Conservation (phyloP, 2,329 filamentous ascomycete genomes). For the Ophiostoma quercus region DNA sequence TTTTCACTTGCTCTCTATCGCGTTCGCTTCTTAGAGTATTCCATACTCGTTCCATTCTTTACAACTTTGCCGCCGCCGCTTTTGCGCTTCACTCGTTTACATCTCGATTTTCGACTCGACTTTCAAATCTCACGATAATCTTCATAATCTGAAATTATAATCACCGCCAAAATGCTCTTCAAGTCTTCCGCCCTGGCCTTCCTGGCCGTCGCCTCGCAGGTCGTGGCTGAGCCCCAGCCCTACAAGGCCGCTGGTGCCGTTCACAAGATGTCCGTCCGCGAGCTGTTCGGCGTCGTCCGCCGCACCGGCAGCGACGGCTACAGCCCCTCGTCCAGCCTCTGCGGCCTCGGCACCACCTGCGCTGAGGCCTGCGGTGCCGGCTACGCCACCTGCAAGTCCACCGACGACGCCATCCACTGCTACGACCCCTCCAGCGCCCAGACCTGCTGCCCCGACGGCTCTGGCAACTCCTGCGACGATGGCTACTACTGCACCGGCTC, state of each 20-base stretch:
- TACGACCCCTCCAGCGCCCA: conserved; percentile 49
- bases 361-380: conserved; percentile 50
- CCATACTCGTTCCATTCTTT: conserved; percentile 16
- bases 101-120: conserved; percentile 14
- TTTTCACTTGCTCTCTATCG: neutral
- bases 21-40: conserved; percentile 14
- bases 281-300: conserved; percentile 41
- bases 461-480: conserved; percentile 55
- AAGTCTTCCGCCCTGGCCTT: conserved; percentile 41
- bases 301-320: conserved; percentile 44
- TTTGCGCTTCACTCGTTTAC: neutral
- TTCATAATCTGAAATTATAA: neutral
- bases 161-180: conserved; percentile 40
- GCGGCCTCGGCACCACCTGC: conserved; percentile 48
- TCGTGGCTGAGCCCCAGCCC: conserved; percentile 34
- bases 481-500: conserved; percentile 55
- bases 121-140: neutral
- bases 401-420: conserved; percentile 51
- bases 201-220: conserved; percentile 36
- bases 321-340: conserved; percentile 45
- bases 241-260: conserved; percentile 33
- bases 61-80: neutral
- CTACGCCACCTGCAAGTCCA: conserved; percentile 47
- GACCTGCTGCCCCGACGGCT: conserved; percentile 52
- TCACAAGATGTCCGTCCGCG: conserved; percentile 36